Conservation (phyloP, 106 monocot genomes). For the Allium fistulosum region DNA sequence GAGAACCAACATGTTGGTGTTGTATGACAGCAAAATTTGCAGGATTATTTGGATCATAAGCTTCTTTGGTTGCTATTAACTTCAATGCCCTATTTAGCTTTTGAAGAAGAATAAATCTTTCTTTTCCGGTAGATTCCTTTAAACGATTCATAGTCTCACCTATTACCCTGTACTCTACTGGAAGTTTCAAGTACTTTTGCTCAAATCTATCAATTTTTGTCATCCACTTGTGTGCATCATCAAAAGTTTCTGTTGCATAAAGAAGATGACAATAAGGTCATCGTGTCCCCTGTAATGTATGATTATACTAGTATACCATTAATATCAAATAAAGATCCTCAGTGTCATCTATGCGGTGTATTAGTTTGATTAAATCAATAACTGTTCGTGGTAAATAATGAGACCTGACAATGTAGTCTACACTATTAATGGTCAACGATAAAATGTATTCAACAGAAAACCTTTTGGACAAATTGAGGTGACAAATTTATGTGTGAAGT, state of each 20-base stretch:
- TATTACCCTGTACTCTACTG: constrained; percentile 93
- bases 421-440: too few relatives aligned
- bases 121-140: constrained; percentile 83
- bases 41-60: constrained; percentile 89
- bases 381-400: too few relatives aligned
- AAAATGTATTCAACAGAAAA: too few relatives aligned
- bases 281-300: background rate
- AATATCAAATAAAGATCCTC: too few relatives aligned
- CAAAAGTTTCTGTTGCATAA: constrained; percentile 67
- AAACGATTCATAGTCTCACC: constrained; percentile 94
- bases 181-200: constrained; percentile 66
- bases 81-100: constrained; percentile 88
- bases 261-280: background rate
- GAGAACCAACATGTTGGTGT: constrained; percentile 57
- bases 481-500: too few relatives aligned
- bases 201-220: constrained; percentile 83
- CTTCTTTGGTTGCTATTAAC: constrained; percentile 77
- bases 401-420: too few relatives aligned
- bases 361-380: too few relatives aligned
- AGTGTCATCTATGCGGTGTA: too few relatives aligned
- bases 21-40: constrained; percentile 87
- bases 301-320: too few relatives aligned
- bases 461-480: too few relatives aligned
- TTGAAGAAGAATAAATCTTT: constrained; percentile 86
- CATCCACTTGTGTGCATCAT: constrained; percentile 93